A percentile compares a stretch with the other conserved stretches of the same genome.
phyloP scores from a whole-genome alignment of 164 flowering plant species.

The Vitis vinifera region DNA sequence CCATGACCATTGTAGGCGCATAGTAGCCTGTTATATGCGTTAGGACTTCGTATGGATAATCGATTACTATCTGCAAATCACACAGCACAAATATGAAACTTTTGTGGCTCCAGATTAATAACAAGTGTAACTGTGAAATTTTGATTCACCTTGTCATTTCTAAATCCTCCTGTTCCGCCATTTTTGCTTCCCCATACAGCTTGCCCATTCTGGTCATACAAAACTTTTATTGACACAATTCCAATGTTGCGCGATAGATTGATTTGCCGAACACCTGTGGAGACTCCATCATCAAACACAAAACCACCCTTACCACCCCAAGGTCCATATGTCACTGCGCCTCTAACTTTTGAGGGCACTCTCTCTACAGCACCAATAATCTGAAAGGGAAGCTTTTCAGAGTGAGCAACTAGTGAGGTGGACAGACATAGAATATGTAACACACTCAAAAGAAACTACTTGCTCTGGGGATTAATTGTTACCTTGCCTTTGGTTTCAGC shows the following conservation, averaged over 20 bases:
- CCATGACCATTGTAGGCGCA: slow-evolving; percentile 65
- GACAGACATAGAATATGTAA: no score
- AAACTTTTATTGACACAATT: slow-evolving; percentile 57
- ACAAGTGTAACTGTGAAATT: neutral
- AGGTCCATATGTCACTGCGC: slow-evolving; percentile 59
- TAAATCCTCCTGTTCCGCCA: slow-evolving; percentile 69
- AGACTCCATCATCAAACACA: slow-evolving; percentile 66
- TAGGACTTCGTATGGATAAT: slow-evolving; percentile 67
- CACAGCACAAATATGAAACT: neutral
- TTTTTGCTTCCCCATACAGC: slow-evolving; percentile 69
- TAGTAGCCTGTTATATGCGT: slow-evolving; percentile 67
- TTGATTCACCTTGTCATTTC: slow-evolving; percentile 51
- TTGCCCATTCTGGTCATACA: slow-evolving; percentile 57
- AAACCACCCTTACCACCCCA: slow-evolving; percentile 87
- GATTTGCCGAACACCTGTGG: slow-evolving; percentile 68
- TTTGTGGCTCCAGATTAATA: neutral
- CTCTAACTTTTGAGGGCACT: slow-evolving; percentile 24
- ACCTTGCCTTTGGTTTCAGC: slow-evolving; percentile 15
- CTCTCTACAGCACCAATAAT: slow-evolving; percentile 13
- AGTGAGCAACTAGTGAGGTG: no score
- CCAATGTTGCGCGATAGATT: slow-evolving; percentile 55
- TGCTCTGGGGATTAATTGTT: neutral
- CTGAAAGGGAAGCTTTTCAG: slow-evolving; percentile 8
- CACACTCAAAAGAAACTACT: no score
- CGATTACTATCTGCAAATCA: slow-evolving; percentile 56